These are phyloP conservation scores for Hericium alpestre DNA, from an alignment of 768 basidiomycete genomes.

Conservation along the genomic window DNA sequence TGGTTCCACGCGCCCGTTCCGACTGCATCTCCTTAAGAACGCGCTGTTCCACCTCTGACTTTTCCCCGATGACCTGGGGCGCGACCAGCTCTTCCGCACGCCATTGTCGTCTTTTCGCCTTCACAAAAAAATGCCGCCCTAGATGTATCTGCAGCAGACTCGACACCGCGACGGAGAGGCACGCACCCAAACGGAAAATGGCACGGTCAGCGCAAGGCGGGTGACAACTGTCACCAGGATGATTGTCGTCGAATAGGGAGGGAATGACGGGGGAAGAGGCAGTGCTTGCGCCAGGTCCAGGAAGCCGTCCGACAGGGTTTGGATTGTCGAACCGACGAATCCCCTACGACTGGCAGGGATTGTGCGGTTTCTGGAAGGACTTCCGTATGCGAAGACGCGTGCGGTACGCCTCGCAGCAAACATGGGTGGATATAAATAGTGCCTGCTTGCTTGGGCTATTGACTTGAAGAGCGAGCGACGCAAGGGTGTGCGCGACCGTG, in stretches of 20 bases:
- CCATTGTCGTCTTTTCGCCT: conserved; percentile 20
- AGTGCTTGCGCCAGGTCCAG: conserved; percentile 67
- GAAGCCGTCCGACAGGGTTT: conserved; percentile 38
- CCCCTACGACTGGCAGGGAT: neutral
- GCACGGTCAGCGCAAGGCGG: conserved; percentile 51
- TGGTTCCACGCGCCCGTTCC: conserved; percentile 6
- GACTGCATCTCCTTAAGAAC: conserved; percentile 5
- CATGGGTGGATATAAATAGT: too few species aligned
- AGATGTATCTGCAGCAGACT: neutral
- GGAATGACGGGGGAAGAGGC: conserved; percentile 59
- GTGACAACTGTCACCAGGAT: conserved; percentile 54
- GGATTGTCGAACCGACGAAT: neutral
- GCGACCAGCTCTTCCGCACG: conserved; percentile 17
- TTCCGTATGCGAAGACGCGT: too few species aligned
- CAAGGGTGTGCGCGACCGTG: neutral
- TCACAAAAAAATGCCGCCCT: neutral
- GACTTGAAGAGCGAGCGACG: too few species aligned
- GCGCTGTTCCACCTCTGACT: conserved; percentile 8
- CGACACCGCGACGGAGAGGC: neutral
- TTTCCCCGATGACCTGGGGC: conserved; percentile 11
- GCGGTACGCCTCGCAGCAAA: too few species aligned
- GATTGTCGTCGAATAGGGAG: conserved; percentile 67
- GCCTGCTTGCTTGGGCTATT: too few species aligned
- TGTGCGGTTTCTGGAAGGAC: too few species aligned
- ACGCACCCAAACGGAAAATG: conserved; percentile 70